Base-by-base conservation (phyloP, 305 asterid species). In the Fraxinus greggii region DNA sequence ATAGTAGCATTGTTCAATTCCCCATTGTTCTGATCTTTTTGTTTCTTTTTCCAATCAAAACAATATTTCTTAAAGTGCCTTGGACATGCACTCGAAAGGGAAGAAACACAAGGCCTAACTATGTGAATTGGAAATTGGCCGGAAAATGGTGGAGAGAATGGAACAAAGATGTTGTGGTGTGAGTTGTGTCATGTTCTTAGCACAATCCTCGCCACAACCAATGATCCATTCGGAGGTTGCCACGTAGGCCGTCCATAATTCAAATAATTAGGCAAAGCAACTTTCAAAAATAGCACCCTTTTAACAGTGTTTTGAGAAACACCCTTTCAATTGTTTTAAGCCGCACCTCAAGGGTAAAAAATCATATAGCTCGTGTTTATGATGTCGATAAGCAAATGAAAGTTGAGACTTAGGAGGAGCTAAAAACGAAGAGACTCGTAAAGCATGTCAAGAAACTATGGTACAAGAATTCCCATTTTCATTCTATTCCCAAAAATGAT, bases 81-180 rank as follows among this genome's bases (percentile, higher is more conserved):
- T 91, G 12, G 36, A 61, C 7, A 28, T 83, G 79, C 93, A 90
- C 88, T 86, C 83, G 24, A 78, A 74, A 28, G 93, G 93, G 36
- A 78, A 84, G 80, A 92, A 87, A 72, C 93, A 92, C 89, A 85
- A 83, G 83, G 84, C 87, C 7, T 89, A 84, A 65, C 15, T 89
- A 15, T 81, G 48, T 12, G 85, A 80, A 13, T 4, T 40, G 42
- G 83, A 86, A 35, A 67, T 19, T 0, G 61, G 80, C 13, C 67
- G 45, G 56, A 45, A 45, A 76, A 81, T 8, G 86, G 75, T 0
- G 83, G 83, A 2, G 29, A 36, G 32, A 72, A 51, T 38, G 15
- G 35, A 7, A 15, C 59, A 15, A 79, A 82, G 24, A 81, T 31
- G 42, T 81, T 85, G 26, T 33, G 89, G 77, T 90, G 91, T 10